Evolutionary conservation across 2,329 filamentous ascomycete species (phyloP).

Genomic region (Cladosporium austrohemisphaericum): DNA sequence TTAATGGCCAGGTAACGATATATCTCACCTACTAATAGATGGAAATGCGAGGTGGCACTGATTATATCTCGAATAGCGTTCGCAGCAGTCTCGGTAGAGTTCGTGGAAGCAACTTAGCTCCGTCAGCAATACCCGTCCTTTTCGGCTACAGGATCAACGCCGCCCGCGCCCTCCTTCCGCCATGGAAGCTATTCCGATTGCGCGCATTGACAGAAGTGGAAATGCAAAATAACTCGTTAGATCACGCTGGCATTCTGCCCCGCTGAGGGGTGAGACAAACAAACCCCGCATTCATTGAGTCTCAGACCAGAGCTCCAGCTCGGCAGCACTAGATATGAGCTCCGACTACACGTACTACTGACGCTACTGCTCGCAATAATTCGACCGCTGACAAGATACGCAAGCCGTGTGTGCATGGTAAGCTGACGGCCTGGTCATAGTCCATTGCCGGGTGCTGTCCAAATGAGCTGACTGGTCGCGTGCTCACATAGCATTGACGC

Average conservation of each 20-base stretch:
- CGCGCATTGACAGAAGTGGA: background rate
- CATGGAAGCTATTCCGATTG: constrained; percentile 4
- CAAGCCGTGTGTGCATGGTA: background rate
- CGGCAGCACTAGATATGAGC: too few relatives aligned
- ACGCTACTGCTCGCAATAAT: too few relatives aligned
- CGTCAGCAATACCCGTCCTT: constrained; percentile 1
- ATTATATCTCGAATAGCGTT: background rate
- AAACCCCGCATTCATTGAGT: constrained; percentile 10
- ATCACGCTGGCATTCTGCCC: constrained; percentile 11
- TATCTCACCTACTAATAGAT: background rate
- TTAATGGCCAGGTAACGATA: background rate
- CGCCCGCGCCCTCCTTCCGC: constrained; percentile 2
- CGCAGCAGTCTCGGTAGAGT: background rate
- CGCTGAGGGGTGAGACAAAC: constrained; percentile 2
- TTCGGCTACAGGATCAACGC: background rate
- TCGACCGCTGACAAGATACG: background rate
- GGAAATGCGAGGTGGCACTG: background rate
- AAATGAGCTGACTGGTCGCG: background rate
- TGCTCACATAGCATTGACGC: background rate
- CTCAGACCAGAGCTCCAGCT: constrained; percentile 14
- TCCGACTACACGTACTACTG: background rate
- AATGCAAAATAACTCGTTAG: background rate
- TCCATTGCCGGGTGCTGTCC: background rate
- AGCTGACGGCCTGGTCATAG: constrained; percentile 8
- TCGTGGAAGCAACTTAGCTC: background rate